Base-by-base conservation (phyloP, 1,284 basidiomycete species). In the Kalmanozyma brasiliensis region DNA sequence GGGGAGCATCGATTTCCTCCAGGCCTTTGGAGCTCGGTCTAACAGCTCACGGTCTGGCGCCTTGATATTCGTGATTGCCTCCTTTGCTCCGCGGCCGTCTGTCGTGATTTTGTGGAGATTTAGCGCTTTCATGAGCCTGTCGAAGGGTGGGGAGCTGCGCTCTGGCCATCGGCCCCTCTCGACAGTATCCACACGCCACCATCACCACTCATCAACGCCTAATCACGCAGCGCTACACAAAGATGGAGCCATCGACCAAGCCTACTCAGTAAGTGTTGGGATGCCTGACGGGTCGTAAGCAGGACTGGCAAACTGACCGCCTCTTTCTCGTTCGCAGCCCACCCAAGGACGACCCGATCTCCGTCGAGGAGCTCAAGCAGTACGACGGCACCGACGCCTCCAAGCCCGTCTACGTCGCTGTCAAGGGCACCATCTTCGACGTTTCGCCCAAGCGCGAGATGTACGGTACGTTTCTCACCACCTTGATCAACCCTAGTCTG, bases 371-470 rank as follows among this genome's bases (percentile, higher is more conserved):
- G 76, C 85, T 95, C 62, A 88, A 85, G 52, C 75, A 85, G 75
- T 93, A 85, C 79, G 87, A 93, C 82, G 92, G 92, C 10, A 84
- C 85, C 0, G 86, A 89, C 59, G 73, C 85, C 0, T 76, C 80
- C 34, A 88, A 88, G 77, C 90, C 91, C 0, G 91, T 95, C 51
- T 93, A 91, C 72, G 91, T 95, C 33, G 88, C 91, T 41, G 92
- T 94, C 82, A 95, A 94, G 85, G 91, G 91, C 89, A 57, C 88
- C 0, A 86, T 94, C 11, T 94, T 94, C 81, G 91, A 94, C 79
- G 93, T 95, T 4, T 80, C 83, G 4, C 85, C 85, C 49, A 93
- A 93, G 80, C 83, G 84, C 14, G 91, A 94, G 64, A 90, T 92
- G 66, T 95, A 95, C 73, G 91, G 92, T 33, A 84, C 84, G 23